Percentiles rank a stretch among this genome's conserved stretches.
Evolutionary conservation across 192 early-diverging fungal genomes (phyloP).

Genomic region (Gryganskiella cystojenkinii): DNA sequence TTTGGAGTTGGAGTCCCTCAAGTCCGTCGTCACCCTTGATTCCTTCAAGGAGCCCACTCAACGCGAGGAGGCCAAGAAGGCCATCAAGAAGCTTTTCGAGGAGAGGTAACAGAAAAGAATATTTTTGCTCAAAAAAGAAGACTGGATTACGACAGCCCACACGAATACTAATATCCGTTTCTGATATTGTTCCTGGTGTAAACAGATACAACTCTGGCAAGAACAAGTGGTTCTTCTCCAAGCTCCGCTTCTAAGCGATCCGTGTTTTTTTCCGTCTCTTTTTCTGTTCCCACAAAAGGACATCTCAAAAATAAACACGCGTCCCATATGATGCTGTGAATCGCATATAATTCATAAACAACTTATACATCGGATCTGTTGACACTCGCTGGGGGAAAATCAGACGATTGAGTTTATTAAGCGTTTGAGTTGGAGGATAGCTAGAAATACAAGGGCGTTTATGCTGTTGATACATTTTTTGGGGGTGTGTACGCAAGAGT

Average conservation of each 20-base stretch:
- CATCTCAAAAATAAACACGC: too few species aligned
- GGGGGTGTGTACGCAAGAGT: too few species aligned
- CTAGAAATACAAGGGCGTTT: too few species aligned
- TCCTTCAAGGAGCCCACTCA: conserved; percentile 96
- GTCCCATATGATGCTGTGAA: too few species aligned
- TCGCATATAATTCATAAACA: too few species aligned
- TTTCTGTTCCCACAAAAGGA: not conserved
- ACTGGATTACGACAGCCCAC: too few species aligned
- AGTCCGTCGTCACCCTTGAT: conserved; percentile 87
- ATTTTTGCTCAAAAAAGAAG: not conserved
- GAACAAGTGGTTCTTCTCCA: conserved; percentile 99
- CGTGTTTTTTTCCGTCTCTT: not conserved
- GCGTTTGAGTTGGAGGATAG: too few species aligned
- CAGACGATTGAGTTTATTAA: too few species aligned
- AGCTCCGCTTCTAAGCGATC: conserved; percentile 89
- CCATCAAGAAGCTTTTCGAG: conserved; percentile 96
- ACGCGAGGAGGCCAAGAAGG: conserved; percentile 90
- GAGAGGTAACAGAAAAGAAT: conserved; percentile 63
- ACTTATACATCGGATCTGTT: too few species aligned
- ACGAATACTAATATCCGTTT: not conserved
- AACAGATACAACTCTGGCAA: conserved; percentile 93
- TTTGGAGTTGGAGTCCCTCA: conserved; percentile 95
- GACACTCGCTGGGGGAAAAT: too few species aligned
- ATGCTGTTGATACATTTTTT: too few species aligned
- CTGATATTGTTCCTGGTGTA: not conserved